phyloP scores from a whole-genome alignment of 2,329 filamentous ascomycete genomes.

The Fusarium austroafricanum region DNA sequence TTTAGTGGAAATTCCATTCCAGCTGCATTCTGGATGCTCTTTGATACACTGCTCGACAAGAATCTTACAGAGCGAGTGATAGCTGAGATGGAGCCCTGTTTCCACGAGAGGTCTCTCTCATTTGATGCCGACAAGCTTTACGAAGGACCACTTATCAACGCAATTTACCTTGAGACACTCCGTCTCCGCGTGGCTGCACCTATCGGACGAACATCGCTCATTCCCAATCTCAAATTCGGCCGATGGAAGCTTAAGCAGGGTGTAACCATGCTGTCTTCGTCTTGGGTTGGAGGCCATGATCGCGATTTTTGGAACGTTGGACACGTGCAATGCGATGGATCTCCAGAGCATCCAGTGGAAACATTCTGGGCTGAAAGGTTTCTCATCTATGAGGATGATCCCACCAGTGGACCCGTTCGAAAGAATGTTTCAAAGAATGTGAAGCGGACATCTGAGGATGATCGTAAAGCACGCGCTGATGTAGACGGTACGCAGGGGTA shows the following conservation, averaged over 20 bases:
- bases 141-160: conserved; percentile 47
- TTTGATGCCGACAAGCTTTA: conserved; percentile 40
- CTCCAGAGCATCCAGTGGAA: conserved; percentile 24
- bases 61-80: conserved; percentile 17
- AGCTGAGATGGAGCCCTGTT: conserved; percentile 29
- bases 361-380: conserved; percentile 44
- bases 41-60: conserved; percentile 26
- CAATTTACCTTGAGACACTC: conserved; percentile 52
- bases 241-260: conserved; percentile 35
- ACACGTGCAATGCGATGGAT: not conserved
- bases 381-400: conserved; percentile 32
- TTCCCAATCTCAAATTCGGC: conserved; percentile 37
- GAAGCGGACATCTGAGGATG: conserved; percentile 6
- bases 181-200: conserved; percentile 44
- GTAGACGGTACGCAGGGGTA: conserved; percentile 45
- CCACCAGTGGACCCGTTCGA: conserved; percentile 32
- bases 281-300: conserved; percentile 27
- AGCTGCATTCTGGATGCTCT: conserved; percentile 38
- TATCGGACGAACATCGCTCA: conserved; percentile 35
- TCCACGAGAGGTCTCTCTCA: conserved; percentile 2
- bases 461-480: not conserved
- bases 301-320: conserved; percentile 39
- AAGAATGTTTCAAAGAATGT: not conserved
- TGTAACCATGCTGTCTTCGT: conserved; percentile 27
- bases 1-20: conserved; percentile 40